Percentiles rank a stretch among this genome's conserved stretches.
phyloP scores from a whole-genome alignment of 805 yeast genomes.

The Wickerhamiella shivajii region DNA sequence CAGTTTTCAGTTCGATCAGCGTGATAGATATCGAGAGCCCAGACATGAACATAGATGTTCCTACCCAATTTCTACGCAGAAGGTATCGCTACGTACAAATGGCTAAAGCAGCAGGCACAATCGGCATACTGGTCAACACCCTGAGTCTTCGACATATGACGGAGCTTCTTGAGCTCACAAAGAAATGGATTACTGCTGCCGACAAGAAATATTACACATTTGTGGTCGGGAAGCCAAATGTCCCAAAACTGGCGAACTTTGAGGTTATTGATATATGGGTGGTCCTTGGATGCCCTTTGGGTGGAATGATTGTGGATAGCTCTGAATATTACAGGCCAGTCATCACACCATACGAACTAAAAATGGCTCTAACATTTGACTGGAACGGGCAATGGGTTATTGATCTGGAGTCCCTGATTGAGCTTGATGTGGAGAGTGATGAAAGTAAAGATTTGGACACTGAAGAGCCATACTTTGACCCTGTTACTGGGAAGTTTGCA shows the following conservation, averaged over 20 bases:
- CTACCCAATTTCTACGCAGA: constrained; percentile 65
- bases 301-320: constrained; percentile 76
- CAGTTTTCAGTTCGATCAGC: constrained; percentile 36
- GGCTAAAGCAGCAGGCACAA: constrained; percentile 82
- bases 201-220: constrained; percentile 88
- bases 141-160: constrained; percentile 66
- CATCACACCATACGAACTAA: constrained; percentile 83
- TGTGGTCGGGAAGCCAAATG: constrained; percentile 96
- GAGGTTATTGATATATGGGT: constrained; percentile 94
- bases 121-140: constrained; percentile 84
- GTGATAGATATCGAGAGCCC: constrained; percentile 6
- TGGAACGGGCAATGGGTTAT: constrained; percentile 95
- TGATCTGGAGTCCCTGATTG: constrained; percentile 49
- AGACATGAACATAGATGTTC: constrained; percentile 19
- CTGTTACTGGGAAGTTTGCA: constrained; percentile 69
- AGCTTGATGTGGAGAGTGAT: constrained; percentile 14
- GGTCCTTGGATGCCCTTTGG: constrained; percentile 83
- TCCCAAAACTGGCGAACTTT: constrained; percentile 90
- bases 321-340: constrained; percentile 74
- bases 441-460: constrained; percentile 26
- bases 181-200: constrained; percentile 46
- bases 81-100: constrained; percentile 76
- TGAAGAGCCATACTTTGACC: constrained; percentile 72
- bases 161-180: constrained; percentile 45
- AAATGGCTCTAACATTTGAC: constrained; percentile 60